Evolutionary conservation across 2,329 filamentous ascomycete species (phyloP), one percentile per base, ranked within the genome.

Genomic region (Biscogniauxia mediterranea): DNA sequence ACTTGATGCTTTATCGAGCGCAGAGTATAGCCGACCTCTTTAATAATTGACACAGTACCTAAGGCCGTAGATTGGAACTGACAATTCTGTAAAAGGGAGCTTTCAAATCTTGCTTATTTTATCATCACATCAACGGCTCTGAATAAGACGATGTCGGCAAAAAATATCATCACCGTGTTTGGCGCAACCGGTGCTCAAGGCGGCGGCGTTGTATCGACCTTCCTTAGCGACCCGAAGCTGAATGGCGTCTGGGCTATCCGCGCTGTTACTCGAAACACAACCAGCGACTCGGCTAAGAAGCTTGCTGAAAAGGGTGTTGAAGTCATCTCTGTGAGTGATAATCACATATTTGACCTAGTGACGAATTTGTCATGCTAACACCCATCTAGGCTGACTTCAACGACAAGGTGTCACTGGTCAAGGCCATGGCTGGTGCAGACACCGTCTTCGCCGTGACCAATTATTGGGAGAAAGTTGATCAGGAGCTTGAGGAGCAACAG

Each of bases 101-200:
- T 52, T 4, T 21, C 49, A 20, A 8, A 20, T 52, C 23, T 8
- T 13, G 19, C 5, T 8, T 17, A 13, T 52, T 6, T 9, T 50
- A 52, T 25, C 8, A 23, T 17, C 19, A 25, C 3, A 52, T 11
- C 21, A 21, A 21, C 19, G 19, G 19, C 7, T 19, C 13, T 19
- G 28, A 13, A 25, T 28, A 17, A 15, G 26, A 52, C 5, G 5
- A 71, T 65, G 67, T 25, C 66, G 19, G 56, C 50, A 26, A 66
- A 68, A 58, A 81, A 82, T 64, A 72, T 82, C 66, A 76, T 86
- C 67, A 81, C 80, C 51, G 77, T 88, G 20, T 82, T 87, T 66
- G 84, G 84, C 26, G 81, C 83, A 49, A 87, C 84, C 13, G 84
- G 85, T 56, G 80, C 82, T 60, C 85, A 89, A 74, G 86, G 85